Conservation (phyloP, 495 filamentous ascomycete species). For the Lasiosphaeria miniovina region DNA sequence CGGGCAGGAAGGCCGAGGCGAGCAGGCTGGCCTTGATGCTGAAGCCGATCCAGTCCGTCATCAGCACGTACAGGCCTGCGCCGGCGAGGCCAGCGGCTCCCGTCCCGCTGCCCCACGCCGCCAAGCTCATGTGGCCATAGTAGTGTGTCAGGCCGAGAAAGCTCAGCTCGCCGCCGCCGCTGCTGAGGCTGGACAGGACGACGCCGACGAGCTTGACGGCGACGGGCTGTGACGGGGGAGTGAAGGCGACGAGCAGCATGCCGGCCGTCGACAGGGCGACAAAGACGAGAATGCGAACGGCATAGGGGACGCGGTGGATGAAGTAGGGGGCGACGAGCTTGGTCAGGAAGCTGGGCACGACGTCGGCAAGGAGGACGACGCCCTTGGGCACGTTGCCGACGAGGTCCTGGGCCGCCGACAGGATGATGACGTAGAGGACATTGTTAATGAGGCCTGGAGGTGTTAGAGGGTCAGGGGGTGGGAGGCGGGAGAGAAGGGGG, state of each 20-base stretch:
- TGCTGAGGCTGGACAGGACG: slow-evolving; percentile 76
- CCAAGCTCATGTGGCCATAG: slow-evolving; percentile 86
- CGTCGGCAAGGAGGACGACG: slow-evolving; percentile 87
- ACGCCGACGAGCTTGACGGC: slow-evolving; percentile 76
- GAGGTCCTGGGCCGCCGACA: slow-evolving; percentile 93
- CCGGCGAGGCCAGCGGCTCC: slow-evolving; percentile 86
- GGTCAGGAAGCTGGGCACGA: slow-evolving; percentile 81
- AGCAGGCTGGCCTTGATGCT: slow-evolving; percentile 68
- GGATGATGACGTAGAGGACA: slow-evolving; percentile 94
- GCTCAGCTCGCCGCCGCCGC: slow-evolving; percentile 81
- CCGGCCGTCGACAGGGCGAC: slow-evolving; percentile 68
- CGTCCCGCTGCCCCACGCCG: slow-evolving; percentile 90
- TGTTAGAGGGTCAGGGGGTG: neutral
- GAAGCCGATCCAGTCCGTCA: slow-evolving; percentile 74
- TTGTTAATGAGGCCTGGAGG: slow-evolving; percentile 89
- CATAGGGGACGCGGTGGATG: slow-evolving; percentile 82
- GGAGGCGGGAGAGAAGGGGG: slow-evolving; percentile 15
- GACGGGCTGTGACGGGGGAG: slow-evolving; percentile 63
- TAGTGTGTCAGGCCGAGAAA: slow-evolving; percentile 91
- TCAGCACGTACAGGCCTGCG: slow-evolving; percentile 78
- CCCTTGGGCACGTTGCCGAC: slow-evolving; percentile 89
- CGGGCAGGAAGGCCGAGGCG: slow-evolving; percentile 71
- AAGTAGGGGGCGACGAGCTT: slow-evolving; percentile 92
- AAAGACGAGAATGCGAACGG: slow-evolving; percentile 67
- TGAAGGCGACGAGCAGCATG: slow-evolving; percentile 85